Conservation (phyloP, 208 protist species). For the Strigomonas culicis region DNA sequence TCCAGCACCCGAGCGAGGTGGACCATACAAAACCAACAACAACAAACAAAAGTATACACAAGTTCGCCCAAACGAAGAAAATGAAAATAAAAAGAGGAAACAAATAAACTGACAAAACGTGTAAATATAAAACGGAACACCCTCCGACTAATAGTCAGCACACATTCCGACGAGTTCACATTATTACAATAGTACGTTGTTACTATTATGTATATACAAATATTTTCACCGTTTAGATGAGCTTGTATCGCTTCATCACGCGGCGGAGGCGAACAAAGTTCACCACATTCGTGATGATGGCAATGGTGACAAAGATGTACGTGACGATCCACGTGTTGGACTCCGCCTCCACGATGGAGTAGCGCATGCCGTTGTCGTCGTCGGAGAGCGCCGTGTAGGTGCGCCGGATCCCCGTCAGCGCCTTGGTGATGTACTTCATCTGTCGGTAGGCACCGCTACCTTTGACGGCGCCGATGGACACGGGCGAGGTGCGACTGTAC, state of each 20-base stretch:
- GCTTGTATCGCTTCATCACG: not conserved
- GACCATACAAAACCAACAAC: no score
- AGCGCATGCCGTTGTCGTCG: slow-evolving; percentile 44
- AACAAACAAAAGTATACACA: no score
- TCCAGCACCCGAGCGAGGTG: no score
- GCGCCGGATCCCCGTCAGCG: slow-evolving; percentile 22
- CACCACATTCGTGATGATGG: slow-evolving; percentile 19
- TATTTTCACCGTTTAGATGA: no score
- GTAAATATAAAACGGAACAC: no score
- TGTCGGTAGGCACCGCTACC: slow-evolving; percentile 55
- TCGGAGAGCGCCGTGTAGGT: slow-evolving; percentile 21
- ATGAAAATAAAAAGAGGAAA: not conserved
- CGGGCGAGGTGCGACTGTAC: slow-evolving; percentile 61
- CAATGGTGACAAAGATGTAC: slow-evolving; percentile 39
- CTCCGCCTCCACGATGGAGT: slow-evolving; percentile 44
- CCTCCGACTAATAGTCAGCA: no score
- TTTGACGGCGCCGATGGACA: slow-evolving; percentile 49
- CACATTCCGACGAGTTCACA: no score
- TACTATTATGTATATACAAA: no score
- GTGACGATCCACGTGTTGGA: slow-evolving; percentile 39
- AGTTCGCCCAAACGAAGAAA: no score
- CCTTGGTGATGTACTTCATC: slow-evolving; percentile 57
- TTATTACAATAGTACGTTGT: no score
- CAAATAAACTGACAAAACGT: no score
- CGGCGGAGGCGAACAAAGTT: slow-evolving; percentile 35